Percentiles rank a stretch among this genome's conserved stretches.
phyloP scores from a whole-genome alignment of 139 green algal genomes.

The Coccomyxa sp. region DNA sequence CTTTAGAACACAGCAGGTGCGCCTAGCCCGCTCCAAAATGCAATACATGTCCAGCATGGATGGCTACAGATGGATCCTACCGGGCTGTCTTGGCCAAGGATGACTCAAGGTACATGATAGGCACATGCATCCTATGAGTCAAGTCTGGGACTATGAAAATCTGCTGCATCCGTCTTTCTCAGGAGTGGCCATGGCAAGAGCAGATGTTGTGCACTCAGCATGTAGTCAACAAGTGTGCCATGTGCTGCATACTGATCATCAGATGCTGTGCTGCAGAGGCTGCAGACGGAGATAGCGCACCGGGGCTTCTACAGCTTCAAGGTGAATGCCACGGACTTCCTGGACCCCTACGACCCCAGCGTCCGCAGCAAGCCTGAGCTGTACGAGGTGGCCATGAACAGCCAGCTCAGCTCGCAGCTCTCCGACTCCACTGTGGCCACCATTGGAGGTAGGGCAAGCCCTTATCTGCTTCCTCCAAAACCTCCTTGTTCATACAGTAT shows the following conservation, averaged over 20 bases:
- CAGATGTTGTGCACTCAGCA: no score
- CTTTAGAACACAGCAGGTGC: slow-evolving; percentile 29
- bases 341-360: slow-evolving; percentile 29
- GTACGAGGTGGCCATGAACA: slow-evolving; percentile 35
- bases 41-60: no score
- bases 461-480: background rate
- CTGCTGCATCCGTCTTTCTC: no score
- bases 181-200: no score
- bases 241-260: no score
- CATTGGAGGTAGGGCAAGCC: slow-evolving; percentile 21
- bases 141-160: no score
- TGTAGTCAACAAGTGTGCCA: no score
- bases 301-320: slow-evolving; percentile 42
- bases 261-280: slow-evolving; percentile 11
- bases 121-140: no score
- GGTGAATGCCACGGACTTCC: slow-evolving; percentile 15
- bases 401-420: slow-evolving; percentile 29
- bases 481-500: background rate
- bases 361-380: slow-evolving; percentile 30
- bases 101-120: no score
- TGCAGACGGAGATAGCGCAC: slow-evolving; percentile 20
- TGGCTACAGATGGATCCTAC: no score
- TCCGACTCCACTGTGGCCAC: slow-evolving; percentile 4
- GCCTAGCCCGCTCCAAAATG: background rate
- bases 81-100: no score